Base-by-base conservation (phyloP, 352 stramenopile species). In the Phytophthora foliorum region DNA sequence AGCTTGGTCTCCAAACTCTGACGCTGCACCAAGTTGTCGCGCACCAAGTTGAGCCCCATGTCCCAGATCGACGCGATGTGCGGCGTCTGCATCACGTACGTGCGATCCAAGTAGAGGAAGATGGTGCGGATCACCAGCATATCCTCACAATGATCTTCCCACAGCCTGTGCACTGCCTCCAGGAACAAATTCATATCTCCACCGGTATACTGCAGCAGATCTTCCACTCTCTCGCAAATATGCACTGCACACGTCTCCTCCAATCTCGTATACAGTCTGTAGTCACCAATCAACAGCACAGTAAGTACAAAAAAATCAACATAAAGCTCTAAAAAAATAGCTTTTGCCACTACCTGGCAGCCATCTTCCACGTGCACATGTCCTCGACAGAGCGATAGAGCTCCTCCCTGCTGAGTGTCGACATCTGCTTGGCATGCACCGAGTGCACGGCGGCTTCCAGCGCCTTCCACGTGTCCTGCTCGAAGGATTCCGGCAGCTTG, bases 281-380 rank as follows among this genome's bases (percentile, higher is more conserved):
- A 57, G 16, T 21, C 14, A 42, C 5, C 19, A 36, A 34, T 29
- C 48, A 54, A 22, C 41, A 59, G 32, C 21, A 50, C 17, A 42
- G 60, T 57, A 5, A 57, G 38, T 36, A 52, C n/a, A n/a, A n/a
- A 39, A 49, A 39, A n/a, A 39, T n/a, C 21, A 57, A 38, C 1
- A 32, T 34, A n/a, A 49, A 14, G 31, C 22, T 34, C 25, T 34
- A 31, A 50, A 62, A 51, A 48, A 65, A 24, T 11, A 42, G 8
- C 42, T 42, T 16, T 49, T 49, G 21, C 14, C 41, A 11, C 42
- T 49, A 87, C 72, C 82, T 86, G 5, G 81, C 72, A 4, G 90
- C 89, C 82, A 97, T 96, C 71, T 98, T 98, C 85, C 97, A 96
- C 46, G 94, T 95, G 82, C 94, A 98, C 62, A 98, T 79, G 62